Conservation (phyloP, 139 green algal species). For the Coccomyxa sp. region DNA sequence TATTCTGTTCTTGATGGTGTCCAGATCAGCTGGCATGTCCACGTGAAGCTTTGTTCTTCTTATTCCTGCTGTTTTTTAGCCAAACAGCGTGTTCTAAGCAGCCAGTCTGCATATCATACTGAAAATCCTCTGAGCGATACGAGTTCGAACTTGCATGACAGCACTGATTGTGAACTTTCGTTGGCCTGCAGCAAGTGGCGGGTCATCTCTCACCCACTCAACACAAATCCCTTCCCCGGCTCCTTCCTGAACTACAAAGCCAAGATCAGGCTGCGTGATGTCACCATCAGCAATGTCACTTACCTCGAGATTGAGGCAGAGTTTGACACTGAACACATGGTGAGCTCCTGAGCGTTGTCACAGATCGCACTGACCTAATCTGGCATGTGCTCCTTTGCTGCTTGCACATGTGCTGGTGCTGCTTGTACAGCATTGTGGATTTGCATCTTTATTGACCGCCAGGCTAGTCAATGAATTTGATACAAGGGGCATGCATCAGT, state of each 20-base stretch:
- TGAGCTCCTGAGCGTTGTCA: neutral
- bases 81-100: neutral
- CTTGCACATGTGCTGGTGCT: neutral
- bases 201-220: neutral
- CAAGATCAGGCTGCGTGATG: neutral
- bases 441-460: neutral
- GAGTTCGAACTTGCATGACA: neutral
- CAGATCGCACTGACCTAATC: neutral
- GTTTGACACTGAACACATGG: neutral
- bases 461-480: neutral
- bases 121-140: neutral
- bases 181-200: neutral
- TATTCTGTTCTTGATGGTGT: neutral
- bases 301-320: neutral
- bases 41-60: neutral
- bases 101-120: neutral
- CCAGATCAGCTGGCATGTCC: neutral
- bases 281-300: neutral
- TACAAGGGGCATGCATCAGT: neutral
- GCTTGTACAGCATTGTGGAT: neutral
- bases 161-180: neutral
- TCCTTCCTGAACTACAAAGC: slow-evolving; percentile 5
- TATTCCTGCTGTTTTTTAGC: neutral
- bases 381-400: neutral
- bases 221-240: slow-evolving; percentile 2